Evolutionary conservation across 768 basidiomycete genomes (phyloP).

Genomic region (Russula sp.): DNA sequence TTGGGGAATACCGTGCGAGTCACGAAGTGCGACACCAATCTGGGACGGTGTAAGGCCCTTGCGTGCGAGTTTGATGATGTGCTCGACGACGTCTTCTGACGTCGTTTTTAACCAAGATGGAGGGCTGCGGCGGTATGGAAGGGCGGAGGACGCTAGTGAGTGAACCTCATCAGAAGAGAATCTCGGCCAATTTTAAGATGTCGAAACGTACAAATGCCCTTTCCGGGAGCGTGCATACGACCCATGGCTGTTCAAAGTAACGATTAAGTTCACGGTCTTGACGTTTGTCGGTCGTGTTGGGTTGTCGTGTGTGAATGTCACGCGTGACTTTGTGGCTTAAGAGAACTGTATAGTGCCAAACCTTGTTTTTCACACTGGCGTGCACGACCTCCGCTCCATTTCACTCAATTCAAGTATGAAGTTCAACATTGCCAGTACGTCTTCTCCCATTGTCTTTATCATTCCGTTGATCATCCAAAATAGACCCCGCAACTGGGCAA

Average conservation of each 20-base stretch:
- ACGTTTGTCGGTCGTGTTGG: slow-evolving; percentile 34
- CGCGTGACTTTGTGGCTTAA: slow-evolving; percentile 41
- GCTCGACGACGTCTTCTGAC: slow-evolving; percentile 91
- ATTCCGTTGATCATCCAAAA: not conserved
- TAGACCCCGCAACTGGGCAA: slow-evolving; percentile 94
- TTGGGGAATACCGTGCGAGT: slow-evolving; percentile 97
- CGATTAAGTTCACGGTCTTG: slow-evolving; percentile 5
- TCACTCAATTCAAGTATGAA: slow-evolving; percentile 66
- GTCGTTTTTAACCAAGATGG: slow-evolving; percentile 97
- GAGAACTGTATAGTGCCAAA: slow-evolving; percentile 58
- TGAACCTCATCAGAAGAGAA: slow-evolving; percentile 13
- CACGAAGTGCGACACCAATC: slow-evolving; percentile 96
- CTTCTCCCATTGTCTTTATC: not conserved
- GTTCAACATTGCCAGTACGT: slow-evolving; percentile 94
- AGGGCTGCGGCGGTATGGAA: slow-evolving; percentile 93
- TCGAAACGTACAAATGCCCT: slow-evolving; percentile 88
- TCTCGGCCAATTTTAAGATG: not conserved
- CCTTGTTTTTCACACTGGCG: slow-evolving; percentile 45
- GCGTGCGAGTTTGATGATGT: slow-evolving; percentile 95
- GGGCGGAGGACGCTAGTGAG: slow-evolving; percentile 78
- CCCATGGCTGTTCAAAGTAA: slow-evolving; percentile 57
- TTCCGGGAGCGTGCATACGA: slow-evolving; percentile 99
- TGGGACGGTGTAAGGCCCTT: slow-evolving; percentile 98
- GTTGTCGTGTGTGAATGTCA: slow-evolving; percentile 30
- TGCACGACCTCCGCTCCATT: not conserved